Conservation (phyloP, 2,329 filamentous ascomycete species). For the Trichophaea hybrida region DNA sequence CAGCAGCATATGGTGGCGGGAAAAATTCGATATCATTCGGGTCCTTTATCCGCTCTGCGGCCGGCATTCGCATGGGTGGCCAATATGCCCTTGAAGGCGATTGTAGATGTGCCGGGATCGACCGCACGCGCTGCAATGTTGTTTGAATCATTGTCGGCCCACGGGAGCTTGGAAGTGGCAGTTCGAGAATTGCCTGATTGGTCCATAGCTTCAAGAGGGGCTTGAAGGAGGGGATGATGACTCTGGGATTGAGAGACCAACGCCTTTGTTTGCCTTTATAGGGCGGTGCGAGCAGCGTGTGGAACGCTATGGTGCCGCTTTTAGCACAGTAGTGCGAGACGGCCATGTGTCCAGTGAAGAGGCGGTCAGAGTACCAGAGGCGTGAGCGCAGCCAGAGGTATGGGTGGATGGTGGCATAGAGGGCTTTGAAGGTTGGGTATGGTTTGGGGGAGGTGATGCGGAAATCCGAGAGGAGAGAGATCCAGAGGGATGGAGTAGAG, state of each 20-base stretch:
- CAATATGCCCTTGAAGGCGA: conserved; percentile 21
- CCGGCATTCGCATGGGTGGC: conserved; percentile 24
- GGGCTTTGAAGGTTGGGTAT: conserved; percentile 20
- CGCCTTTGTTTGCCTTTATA: not conserved
- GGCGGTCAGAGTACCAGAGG: conserved; percentile 24
- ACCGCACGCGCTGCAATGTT: not conserved
- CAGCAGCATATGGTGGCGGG: not conserved
- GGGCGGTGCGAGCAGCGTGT: conserved; percentile 5
- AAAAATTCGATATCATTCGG: not conserved
- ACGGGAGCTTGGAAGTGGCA: conserved; percentile 10
- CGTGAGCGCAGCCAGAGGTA: conserved; percentile 25
- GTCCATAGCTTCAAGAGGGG: conserved; percentile 17
- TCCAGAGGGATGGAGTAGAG: conserved; percentile 11
- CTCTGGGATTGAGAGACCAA: conserved; percentile 18
- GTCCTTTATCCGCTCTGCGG: conserved; percentile 12
- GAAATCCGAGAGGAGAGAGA: conserved; percentile 7
- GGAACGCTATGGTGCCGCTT: conserved; percentile 22
- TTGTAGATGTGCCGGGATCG: not conserved
- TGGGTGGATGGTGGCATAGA: conserved; percentile 21
- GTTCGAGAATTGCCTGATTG: conserved; percentile 18
- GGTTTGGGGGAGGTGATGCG: conserved; percentile 22
- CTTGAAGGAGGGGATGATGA: conserved; percentile 15
- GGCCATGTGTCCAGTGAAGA: conserved; percentile 22
- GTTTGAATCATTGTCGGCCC: not conserved
- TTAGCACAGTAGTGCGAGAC: conserved; percentile 21